phyloP scores from a whole-genome alignment of 2,329 filamentous ascomycete genomes.

The Akanthomyces dipterigenus region DNA sequence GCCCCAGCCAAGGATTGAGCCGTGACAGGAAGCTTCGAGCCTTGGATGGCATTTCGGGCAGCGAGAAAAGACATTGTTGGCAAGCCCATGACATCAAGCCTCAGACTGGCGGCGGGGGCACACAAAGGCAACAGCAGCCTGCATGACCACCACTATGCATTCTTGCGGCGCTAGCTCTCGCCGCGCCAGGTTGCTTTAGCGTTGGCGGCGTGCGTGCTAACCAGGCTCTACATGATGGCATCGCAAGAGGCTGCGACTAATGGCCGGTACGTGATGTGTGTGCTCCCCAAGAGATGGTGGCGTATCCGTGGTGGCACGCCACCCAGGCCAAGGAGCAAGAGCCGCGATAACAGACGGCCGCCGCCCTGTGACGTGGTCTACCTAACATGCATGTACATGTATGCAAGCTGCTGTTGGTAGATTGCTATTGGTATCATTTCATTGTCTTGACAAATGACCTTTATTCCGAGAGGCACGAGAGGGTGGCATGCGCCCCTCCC shows the following conservation, averaged over 20 bases:
- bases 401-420: not conserved
- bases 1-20: not conserved
- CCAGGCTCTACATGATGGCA: not conserved
- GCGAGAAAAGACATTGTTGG: not conserved
- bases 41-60: not conserved
- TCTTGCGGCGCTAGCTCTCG: not conserved
- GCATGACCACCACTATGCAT: not conserved
- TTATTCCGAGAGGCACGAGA: not conserved
- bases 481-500: not conserved
- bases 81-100: constrained; percentile 4
- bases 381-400: not conserved
- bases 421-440: not conserved
- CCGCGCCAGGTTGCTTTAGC: no score
- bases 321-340: not conserved
- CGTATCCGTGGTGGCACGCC: not conserved
- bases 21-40: not conserved
- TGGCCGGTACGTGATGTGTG: not conserved
- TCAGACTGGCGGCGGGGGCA: not conserved
- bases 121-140: not conserved
- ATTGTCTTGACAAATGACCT: not conserved
- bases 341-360: not conserved
- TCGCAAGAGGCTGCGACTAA: not conserved
- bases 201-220: not conserved
- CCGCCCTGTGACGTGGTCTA: constrained; percentile 1
- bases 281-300: not conserved